Evolutionary conservation across 495 filamentous ascomycete species (phyloP).

Genomic region (Tuber borchii): DNA sequence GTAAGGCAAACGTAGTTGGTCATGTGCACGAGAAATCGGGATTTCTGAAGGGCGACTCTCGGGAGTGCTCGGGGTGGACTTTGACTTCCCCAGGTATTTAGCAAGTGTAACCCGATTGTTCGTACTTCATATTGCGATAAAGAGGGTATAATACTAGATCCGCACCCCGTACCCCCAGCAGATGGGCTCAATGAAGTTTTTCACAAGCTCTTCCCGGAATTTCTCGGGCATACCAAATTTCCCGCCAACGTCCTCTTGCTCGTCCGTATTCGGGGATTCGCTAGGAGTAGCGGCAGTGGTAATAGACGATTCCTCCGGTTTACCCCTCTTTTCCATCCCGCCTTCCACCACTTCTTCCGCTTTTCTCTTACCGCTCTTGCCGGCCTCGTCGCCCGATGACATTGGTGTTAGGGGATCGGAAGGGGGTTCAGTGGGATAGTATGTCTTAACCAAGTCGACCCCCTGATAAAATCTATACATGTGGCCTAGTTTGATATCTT

Average conservation of each 20-base stretch:
- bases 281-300: slow-evolving; percentile 1
- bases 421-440: slow-evolving; percentile 24
- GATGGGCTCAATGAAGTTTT: slow-evolving; percentile 42
- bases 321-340: slow-evolving; percentile 28
- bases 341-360: slow-evolving; percentile 24
- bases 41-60: slow-evolving; percentile 36
- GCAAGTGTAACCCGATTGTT: background rate
- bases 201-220: slow-evolving; percentile 42
- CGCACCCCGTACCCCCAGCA: slow-evolving; percentile 42
- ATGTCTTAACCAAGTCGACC: slow-evolving; percentile 34
- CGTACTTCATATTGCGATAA: background rate
- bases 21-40: slow-evolving; percentile 38
- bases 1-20: slow-evolving; percentile 39
- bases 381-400: slow-evolving; percentile 22
- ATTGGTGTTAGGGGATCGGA: slow-evolving; percentile 4
- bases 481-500: slow-evolving; percentile 38
- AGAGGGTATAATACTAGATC: slow-evolving; percentile 39
- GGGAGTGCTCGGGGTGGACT: slow-evolving; percentile 37
- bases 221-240: slow-evolving; percentile 39
- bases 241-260: background rate
- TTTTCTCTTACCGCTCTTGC: slow-evolving; percentile 28
- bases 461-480: slow-evolving; percentile 41
- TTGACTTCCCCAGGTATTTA: slow-evolving; percentile 6
- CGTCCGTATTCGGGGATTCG: background rate
- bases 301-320: slow-evolving; percentile 16